These are phyloP conservation scores for Ceratobasidium theobromae DNA, from an alignment of 1,284 basidiomycete genomes.

Conservation along the genomic window DNA sequence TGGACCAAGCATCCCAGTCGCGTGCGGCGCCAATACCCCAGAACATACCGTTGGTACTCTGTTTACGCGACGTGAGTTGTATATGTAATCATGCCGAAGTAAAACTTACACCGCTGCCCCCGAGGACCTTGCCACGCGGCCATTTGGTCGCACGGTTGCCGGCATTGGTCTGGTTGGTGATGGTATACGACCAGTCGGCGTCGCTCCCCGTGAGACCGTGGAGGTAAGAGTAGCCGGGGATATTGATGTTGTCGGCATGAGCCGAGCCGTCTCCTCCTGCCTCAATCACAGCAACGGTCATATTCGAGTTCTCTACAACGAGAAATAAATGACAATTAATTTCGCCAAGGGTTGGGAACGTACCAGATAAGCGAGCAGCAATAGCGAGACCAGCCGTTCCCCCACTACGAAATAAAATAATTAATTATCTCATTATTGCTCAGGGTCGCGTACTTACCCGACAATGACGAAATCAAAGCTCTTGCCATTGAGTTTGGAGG, in stretches of 20 bases:
- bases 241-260: constrained; percentile 43
- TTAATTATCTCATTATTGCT: background rate
- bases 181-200: constrained; percentile 49
- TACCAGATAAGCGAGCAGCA: constrained; percentile 45
- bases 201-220: constrained; percentile 41
- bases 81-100: background rate
- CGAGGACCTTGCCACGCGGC: constrained; percentile 48
- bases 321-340: constrained; percentile 8
- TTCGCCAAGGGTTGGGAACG: background rate
- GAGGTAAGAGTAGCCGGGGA: constrained; percentile 45
- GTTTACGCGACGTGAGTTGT: background rate
- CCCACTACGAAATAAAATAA: constrained; percentile 37
- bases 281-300: constrained; percentile 50
- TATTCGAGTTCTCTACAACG: constrained; percentile 47
- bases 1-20: constrained; percentile 21
- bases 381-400: constrained; percentile 53
- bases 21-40: constrained; percentile 38
- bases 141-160: constrained; percentile 38
- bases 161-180: constrained; percentile 41
- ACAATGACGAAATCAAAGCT: constrained; percentile 46
- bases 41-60: constrained; percentile 47
- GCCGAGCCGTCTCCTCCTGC: constrained; percentile 46
- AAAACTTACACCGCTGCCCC: constrained; percentile 44
- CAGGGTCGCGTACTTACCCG: constrained; percentile 36
- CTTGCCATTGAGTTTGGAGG: constrained; percentile 37